Conservation (phyloP, 1,139 yeast genomes). For the Hanseniaspora gamundiae region DNA sequence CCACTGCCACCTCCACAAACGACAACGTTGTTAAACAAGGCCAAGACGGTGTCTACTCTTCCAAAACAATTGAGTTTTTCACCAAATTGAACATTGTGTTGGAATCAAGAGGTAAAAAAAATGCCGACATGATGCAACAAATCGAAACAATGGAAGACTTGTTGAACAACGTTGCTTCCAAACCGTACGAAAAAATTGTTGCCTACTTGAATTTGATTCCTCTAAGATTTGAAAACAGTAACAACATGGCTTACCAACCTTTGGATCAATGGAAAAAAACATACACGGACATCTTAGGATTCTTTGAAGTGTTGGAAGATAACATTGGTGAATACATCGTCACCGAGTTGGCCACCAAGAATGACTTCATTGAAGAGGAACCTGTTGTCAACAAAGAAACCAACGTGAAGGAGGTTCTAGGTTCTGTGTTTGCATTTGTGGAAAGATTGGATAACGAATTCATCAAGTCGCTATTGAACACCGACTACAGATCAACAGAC, state of each 20-base stretch:
- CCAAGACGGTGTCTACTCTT: constrained; percentile 12
- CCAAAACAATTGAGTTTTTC: constrained; percentile 40
- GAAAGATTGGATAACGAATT: constrained; percentile 95
- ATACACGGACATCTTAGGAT: constrained; percentile 45
- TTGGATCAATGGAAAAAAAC: constrained; percentile 70
- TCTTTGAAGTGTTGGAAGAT: constrained; percentile 58
- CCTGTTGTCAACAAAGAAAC: constrained; percentile 47
- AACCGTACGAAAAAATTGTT: constrained; percentile 66
- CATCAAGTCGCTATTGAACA: constrained; percentile 71
- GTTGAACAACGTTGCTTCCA: constrained; percentile 33
- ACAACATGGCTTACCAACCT: constrained; percentile 64
- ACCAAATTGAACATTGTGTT: constrained; percentile 60
- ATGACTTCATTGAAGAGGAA: constrained; percentile 71
- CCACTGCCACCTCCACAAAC: constrained; percentile 14
- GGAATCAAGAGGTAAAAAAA: constrained; percentile 93
- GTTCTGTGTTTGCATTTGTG: constrained; percentile 74
- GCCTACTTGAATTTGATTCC: constrained; percentile 78
- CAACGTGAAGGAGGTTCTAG: constrained; percentile 71
- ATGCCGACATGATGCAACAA: constrained; percentile 76
- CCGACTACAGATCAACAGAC: constrained; percentile 93
- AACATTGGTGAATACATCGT: constrained; percentile 51
- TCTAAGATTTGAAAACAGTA: constrained; percentile 69
- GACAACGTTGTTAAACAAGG: constrained; percentile 6
- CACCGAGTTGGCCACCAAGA: constrained; percentile 60
- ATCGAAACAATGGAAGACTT: constrained; percentile 57